phyloP scores from a whole-genome alignment of 129 eudicot species.

The Scalesia atractyloides region DNA sequence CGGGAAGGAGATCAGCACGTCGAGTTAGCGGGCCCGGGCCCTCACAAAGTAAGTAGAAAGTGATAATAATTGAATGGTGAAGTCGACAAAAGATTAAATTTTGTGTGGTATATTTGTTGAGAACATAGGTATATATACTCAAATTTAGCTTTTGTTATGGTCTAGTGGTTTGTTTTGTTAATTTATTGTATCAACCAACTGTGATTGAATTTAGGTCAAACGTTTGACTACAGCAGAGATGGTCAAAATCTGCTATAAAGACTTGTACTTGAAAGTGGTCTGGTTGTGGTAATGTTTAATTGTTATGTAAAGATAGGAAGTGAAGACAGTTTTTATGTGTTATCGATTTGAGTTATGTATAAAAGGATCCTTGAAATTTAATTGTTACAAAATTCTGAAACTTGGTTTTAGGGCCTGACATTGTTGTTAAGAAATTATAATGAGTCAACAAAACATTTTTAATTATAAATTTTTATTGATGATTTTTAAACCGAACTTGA shows the following conservation, averaged over 20 bases:
- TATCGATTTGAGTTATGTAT: conserved; percentile 33
- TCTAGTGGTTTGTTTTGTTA: conserved; percentile 1
- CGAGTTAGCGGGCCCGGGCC: conserved; percentile 31
- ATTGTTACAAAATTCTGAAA: conserved; percentile 19
- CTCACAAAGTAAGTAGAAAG: conserved; percentile 1
- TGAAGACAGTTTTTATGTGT: conserved; percentile 9
- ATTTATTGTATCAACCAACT: conserved; percentile 30
- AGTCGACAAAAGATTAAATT: conserved; percentile 2
- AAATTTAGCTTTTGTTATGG: conserved; percentile 37
- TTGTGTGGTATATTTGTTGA: conserved; percentile 24
- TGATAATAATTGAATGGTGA: background rate
- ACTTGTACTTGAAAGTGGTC: conserved; percentile 3
- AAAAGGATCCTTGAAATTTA: conserved; percentile 34
- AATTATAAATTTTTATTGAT: too few species aligned
- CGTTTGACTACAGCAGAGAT: conserved; percentile 16
- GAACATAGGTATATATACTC: conserved; percentile 38
- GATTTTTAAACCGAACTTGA: too few species aligned
- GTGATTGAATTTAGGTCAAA: conserved; percentile 30
- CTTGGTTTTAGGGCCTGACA: background rate
- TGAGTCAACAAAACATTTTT: too few species aligned
- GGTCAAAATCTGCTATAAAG: conserved; percentile 14
- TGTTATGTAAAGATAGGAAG: conserved; percentile 32
- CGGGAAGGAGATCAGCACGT: conserved; percentile 64
- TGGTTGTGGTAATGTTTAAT: conserved; percentile 10
- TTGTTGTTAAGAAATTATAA: background rate